Evolutionary conservation across 2,329 filamentous ascomycete genomes (phyloP), one percentile per base, ranked within the genome.

Genomic region (Fusarium sp.): DNA sequence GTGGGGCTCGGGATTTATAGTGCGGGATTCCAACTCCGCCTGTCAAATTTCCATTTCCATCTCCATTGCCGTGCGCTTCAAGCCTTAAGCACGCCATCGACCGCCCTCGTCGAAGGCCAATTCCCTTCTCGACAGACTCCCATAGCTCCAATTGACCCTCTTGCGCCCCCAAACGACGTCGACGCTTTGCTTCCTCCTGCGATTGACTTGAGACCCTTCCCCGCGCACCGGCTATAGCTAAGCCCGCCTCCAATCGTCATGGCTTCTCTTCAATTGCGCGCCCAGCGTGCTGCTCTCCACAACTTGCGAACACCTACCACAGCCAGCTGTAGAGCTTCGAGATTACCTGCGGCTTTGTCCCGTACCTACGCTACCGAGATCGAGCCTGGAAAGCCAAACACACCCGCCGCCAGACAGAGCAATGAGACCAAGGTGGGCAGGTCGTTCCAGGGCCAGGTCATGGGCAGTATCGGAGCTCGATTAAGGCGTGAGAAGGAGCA

Each of bases 381-480:
- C 30, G 79, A 81, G 65, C 78, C 79, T 13, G 78, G 80, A 67
- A 72, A 75, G 42, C 72, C 77, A 51, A 79, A 76, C 53, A 57
- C 74, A 14, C 55, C 70, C n/a, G 62, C 70, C n/a, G 44, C 61
- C 18, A 30, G 76, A 20, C 74, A 77, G 65, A 73, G 77, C 56
- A 82, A 81, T 60, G 81, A 82, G 70, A 70, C 77, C 69, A 81
- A 75, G 74, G 74, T 77, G 27, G 81, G 79, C 18, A 71, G 82
- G 48, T 79, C 81, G 6, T 90, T 90, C 75, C 84, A 86, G 72
- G 87, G 87, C 22, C 88, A 90, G 79, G 83, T 90, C 72, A 86
- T 88, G 74, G 85, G 87, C 70, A 88, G 86, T 67, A 87, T 88
- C 52, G 83, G 82, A 53, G 81, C 84, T 57, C 84, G 88, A 63